These are phyloP conservation scores for Eutrema salsugineum DNA, from an alignment of 441 rosid species.

Conservation along the genomic window DNA sequence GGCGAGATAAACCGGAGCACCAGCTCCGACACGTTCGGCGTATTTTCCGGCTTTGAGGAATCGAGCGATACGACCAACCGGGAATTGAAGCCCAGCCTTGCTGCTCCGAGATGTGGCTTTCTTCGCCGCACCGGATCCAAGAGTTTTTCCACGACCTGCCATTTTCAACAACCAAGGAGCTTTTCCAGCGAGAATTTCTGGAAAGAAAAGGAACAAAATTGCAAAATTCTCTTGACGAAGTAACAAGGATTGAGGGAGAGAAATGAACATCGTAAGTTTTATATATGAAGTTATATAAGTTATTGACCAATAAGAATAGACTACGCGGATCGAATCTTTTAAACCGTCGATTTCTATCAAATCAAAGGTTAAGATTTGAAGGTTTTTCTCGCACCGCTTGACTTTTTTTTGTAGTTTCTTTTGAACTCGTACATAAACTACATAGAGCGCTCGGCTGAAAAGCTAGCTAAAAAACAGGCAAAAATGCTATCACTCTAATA, in stretches of 20 bases:
- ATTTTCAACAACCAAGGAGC: conserved; percentile 18
- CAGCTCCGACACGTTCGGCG: conserved; percentile 97
- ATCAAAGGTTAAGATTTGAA: conserved; percentile 34
- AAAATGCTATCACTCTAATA: no score
- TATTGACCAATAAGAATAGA: conserved; percentile 37
- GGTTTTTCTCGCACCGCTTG: conserved; percentile 22
- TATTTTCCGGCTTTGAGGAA: conserved; percentile 96
- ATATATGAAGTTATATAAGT: neutral
- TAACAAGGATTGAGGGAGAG: neutral
- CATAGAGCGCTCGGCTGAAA: no score
- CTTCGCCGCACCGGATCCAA: conserved; percentile 81
- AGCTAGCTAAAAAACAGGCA: no score
- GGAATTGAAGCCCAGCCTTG: conserved; percentile 93
- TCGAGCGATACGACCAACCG: conserved; percentile 93
- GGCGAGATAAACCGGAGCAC: conserved; percentile 95
- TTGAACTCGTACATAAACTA: neutral
- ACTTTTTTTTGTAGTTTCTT: neutral
- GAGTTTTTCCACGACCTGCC: conserved; percentile 94
- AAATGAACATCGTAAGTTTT: neutral
- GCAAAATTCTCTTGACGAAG: neutral
- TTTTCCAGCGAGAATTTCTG: neutral
- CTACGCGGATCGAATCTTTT: conserved; percentile 26
- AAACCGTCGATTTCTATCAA: conserved; percentile 35
- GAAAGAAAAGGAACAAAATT: neutral
- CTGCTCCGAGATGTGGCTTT: conserved; percentile 95